Evolutionary conservation across 2,329 filamentous ascomycete species (phyloP).

Genomic region (Madurella fahalii): DNA sequence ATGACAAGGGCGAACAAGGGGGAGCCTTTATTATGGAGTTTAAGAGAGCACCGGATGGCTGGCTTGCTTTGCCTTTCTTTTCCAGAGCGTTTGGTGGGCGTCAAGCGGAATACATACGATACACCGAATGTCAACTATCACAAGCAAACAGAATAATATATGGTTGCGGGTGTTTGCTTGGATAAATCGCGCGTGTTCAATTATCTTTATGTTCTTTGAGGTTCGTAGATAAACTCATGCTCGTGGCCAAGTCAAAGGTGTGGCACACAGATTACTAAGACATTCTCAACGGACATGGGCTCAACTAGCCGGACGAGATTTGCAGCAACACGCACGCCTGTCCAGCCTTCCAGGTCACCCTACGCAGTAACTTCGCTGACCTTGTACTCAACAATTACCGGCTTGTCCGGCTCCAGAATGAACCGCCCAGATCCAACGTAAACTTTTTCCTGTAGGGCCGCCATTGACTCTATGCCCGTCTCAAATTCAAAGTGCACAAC

Average conservation of each 20-base stretch:
- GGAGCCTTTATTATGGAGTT: background rate
- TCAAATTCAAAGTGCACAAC: conserved; percentile 38
- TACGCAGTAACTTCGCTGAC: conserved; percentile 37
- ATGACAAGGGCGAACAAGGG: background rate
- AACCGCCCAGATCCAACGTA: conserved; percentile 41
- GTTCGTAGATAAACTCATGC: too few species aligned
- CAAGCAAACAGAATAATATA: background rate
- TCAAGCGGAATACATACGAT: background rate
- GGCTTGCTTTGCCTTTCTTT: background rate
- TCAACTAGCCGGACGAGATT: background rate
- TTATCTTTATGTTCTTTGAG: too few species aligned
- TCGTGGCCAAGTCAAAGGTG: too few species aligned
- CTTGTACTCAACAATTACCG: conserved; percentile 41
- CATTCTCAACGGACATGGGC: too few species aligned
- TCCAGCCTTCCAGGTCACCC: background rate
- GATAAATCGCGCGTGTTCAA: background rate
- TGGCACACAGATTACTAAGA: too few species aligned
- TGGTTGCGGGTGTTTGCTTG: background rate
- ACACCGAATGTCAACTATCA: background rate
- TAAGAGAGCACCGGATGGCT: background rate
- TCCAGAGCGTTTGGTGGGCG: background rate
- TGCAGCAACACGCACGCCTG: background rate
- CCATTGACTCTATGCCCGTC: conserved; percentile 33
- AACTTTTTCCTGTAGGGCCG: conserved; percentile 36
- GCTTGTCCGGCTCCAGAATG: conserved; percentile 37